Evolutionary conservation across 2,329 filamentous ascomycete species (phyloP), one percentile per base, ranked within the genome.

Genomic region (Sporothrix inflata): DNA sequence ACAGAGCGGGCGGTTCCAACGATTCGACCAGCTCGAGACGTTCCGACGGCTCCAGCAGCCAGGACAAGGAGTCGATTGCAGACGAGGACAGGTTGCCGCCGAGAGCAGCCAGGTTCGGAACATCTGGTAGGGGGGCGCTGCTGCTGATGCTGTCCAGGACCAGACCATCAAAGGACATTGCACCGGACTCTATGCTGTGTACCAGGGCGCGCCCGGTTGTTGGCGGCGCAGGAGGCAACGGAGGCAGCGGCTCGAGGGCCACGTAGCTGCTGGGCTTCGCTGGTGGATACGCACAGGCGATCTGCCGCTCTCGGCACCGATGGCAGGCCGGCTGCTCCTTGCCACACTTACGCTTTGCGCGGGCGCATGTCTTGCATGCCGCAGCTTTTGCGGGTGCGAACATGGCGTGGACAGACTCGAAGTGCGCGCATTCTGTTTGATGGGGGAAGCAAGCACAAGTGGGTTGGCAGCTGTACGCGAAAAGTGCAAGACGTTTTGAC

Each of bases 271-370:
- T 66, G 3, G 67, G 61, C 55, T 66, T 73, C 1, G 71, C 24
- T 5, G 76, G 65, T 12, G 76, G 75, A 57, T 80, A 80, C 9
- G 73, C 60, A 69, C 78, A 80, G 8, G 21, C 12, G 30, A 73
- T 47, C 16, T 72, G 72, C n/a, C 70, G 74, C 8, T 74, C 73
- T 6, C 68, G 30, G 61, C 78, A 79, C 14, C 78, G 73, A 27
- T 66, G 66, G 71, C 78, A 79, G 7, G 72, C 60, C 1, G 77
- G 77, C 27, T 65, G 73, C 49, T 75, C 69, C 55, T 71, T 76
- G 12, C 71, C 74, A 68, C 76, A 78, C 60, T 68, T 75, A 6
- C 77, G 74, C 72, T 78, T 78, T 4, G 77, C 73, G 27, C 63
- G 74, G 12, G 75, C 74, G 53, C 77, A 78, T 0, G 73, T 72